phyloP scores from a whole-genome alignment of 352 stramenopile genomes.

The Phytophthora tubulina region DNA sequence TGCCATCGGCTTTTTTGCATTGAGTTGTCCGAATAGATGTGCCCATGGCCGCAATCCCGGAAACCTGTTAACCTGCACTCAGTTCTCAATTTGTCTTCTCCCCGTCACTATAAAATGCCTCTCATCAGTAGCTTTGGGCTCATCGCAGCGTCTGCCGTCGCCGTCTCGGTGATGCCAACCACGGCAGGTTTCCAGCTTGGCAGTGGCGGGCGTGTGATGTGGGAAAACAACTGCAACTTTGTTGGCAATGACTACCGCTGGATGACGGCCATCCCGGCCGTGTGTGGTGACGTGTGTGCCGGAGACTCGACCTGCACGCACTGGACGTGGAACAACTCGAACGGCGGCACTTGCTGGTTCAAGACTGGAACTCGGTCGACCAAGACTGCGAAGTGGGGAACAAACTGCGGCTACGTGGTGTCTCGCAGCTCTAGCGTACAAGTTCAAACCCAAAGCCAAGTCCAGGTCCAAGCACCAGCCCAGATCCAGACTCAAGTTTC shows the following conservation, averaged over 20 bases:
- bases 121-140: slow-evolving; percentile 13
- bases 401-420: slow-evolving; percentile 51
- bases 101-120: slow-evolving; percentile 26
- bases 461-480: neutral
- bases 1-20: slow-evolving; percentile 14
- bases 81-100: slow-evolving; percentile 24
- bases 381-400: slow-evolving; percentile 34
- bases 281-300: slow-evolving; percentile 49
- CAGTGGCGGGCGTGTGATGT: slow-evolving; percentile 47
- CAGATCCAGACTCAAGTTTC: slow-evolving; percentile 14
- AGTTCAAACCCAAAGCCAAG: slow-evolving; percentile 8
- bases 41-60: neutral
- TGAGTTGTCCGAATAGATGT: slow-evolving; percentile 8
- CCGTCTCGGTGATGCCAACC: slow-evolving; percentile 12
- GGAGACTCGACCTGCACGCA: slow-evolving; percentile 47
- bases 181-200: slow-evolving; percentile 30
- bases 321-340: slow-evolving; percentile 51
- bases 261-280: slow-evolving; percentile 34
- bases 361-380: slow-evolving; percentile 37
- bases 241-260: slow-evolving; percentile 42
- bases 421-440: slow-evolving; percentile 24
- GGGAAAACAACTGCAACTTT: slow-evolving; percentile 53
- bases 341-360: slow-evolving; percentile 54
- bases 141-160: slow-evolving; percentile 20
- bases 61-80: neutral